phyloP scores from a whole-genome alignment of 441 rosid species.

The Bruguiera hainesii region DNA sequence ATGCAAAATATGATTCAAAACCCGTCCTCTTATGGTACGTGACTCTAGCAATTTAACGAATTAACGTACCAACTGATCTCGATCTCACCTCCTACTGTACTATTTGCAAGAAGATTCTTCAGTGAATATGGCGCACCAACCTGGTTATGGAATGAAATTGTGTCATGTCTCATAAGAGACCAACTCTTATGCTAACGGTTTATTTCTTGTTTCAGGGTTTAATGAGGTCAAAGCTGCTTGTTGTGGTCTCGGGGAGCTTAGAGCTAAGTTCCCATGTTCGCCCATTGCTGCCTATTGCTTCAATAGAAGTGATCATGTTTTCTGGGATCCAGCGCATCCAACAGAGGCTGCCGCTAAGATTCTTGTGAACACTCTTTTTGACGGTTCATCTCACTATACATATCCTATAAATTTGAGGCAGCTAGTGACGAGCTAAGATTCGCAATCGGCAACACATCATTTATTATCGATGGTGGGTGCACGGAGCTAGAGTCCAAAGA shows the following conservation, averaged over 20 bases:
- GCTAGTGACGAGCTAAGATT: constrained; percentile 24
- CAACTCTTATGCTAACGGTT: no score
- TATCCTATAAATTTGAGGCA: constrained; percentile 40
- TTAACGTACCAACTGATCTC: no score
- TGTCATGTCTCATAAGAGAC: no score
- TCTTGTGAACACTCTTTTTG: constrained; percentile 37
- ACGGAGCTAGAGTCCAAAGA: not conserved
- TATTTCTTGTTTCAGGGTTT: constrained; percentile 40
- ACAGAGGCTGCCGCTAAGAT: constrained; percentile 35
- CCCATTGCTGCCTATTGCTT: constrained; percentile 54
- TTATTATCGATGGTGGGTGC: not conserved
- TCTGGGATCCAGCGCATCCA: constrained; percentile 77
- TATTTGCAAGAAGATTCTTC: no score
- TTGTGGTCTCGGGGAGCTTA: constrained; percentile 74
- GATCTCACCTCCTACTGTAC: no score
- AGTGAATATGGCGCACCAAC: no score
- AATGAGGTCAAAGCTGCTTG: constrained; percentile 65
- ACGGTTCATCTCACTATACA: constrained; percentile 30
- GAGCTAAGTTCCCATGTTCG: constrained; percentile 48
- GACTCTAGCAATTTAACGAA: not conserved
- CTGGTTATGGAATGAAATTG: no score
- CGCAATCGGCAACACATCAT: not conserved
- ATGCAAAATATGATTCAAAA: constrained; percentile 38
- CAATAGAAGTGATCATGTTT: constrained; percentile 61
- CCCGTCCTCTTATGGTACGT: constrained; percentile 51